Evolutionary conservation across 768 basidiomycete genomes (phyloP).

Genomic region (Stropharia rugosoannulata): DNA sequence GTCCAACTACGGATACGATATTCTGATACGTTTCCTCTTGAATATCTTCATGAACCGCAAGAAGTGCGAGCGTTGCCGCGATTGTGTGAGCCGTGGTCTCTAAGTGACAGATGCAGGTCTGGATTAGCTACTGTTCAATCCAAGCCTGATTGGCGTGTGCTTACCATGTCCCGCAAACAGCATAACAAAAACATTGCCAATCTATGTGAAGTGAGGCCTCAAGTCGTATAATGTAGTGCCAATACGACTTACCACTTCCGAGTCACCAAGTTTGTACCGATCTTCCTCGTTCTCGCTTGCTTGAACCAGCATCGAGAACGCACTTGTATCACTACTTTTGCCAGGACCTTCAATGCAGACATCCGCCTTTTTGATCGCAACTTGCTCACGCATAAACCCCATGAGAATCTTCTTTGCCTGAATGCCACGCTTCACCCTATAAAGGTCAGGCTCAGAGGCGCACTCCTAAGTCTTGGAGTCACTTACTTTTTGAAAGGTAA

Average conservation of each 20-base stretch:
- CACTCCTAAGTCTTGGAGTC: neutral
- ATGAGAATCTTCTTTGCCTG: conserved; percentile 29
- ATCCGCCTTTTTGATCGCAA: conserved; percentile 30
- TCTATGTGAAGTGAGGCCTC: conserved; percentile 24
- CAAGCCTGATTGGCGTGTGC: conserved; percentile 13
- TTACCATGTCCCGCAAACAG: conserved; percentile 60
- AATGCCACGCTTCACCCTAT: conserved; percentile 15
- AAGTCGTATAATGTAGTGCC: too few species aligned
- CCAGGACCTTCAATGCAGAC: conserved; percentile 2
- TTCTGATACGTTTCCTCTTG: conserved; percentile 49
- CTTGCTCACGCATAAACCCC: conserved; percentile 38
- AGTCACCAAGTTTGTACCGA: conserved; percentile 38
- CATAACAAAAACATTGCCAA: conserved; percentile 51
- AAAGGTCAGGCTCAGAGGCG: neutral
- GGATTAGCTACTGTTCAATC: too few species aligned
- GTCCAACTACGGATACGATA: conserved; percentile 35
- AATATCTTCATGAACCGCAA: conserved; percentile 43
- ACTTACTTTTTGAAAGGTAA: conserved; percentile 30
- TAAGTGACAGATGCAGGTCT: neutral
- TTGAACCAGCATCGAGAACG: conserved; percentile 42
- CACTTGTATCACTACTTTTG: conserved; percentile 22
- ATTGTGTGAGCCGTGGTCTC: conserved; percentile 53
- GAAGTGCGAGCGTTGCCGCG: conserved; percentile 43
- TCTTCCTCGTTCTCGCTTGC: conserved; percentile 43
- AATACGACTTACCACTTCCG: conserved; percentile 33